Conservation (phyloP, 2,329 filamentous ascomycete species). For the Diplodia intermedia region DNA sequence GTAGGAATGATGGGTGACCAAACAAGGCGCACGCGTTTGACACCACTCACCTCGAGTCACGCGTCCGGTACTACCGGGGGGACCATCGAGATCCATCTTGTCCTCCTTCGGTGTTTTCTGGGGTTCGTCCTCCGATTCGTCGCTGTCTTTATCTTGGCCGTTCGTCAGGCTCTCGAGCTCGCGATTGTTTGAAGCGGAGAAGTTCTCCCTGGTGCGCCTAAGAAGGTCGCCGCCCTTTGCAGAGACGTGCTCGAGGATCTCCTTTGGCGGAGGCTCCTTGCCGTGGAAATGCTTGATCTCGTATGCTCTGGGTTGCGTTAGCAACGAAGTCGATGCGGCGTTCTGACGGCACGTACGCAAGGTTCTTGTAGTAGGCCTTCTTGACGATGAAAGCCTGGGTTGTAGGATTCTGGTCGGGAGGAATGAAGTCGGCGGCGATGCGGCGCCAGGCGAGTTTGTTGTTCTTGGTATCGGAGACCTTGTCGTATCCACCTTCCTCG, state of each 20-base stretch:
- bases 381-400: constrained; percentile 88
- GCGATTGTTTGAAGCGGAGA: constrained; percentile 58
- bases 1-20: constrained; percentile 6
- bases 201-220: constrained; percentile 80
- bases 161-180: constrained; percentile 57
- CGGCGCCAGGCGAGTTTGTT: constrained; percentile 86
- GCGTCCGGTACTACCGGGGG: constrained; percentile 51
- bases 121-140: constrained; percentile 52
- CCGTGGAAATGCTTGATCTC: constrained; percentile 81
- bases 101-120: constrained; percentile 59
- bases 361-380: constrained; percentile 86
- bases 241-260: constrained; percentile 80
- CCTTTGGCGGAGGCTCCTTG: constrained; percentile 82
- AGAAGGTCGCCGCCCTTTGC: constrained; percentile 84
- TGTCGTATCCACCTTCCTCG: constrained; percentile 83
- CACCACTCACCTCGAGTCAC: constrained; percentile 45
- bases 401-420: constrained; percentile 75
- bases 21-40: background rate
- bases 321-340: background rate
- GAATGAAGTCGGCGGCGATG: constrained; percentile 76
- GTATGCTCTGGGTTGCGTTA: constrained; percentile 63
- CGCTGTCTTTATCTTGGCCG: constrained; percentile 62
- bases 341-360: constrained; percentile 60
- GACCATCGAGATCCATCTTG: constrained; percentile 58
- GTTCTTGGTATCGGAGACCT: constrained; percentile 69